Base-by-base conservation (phyloP, 2,329 filamentous ascomycete genomes). In the Penicillium sp. region DNA sequence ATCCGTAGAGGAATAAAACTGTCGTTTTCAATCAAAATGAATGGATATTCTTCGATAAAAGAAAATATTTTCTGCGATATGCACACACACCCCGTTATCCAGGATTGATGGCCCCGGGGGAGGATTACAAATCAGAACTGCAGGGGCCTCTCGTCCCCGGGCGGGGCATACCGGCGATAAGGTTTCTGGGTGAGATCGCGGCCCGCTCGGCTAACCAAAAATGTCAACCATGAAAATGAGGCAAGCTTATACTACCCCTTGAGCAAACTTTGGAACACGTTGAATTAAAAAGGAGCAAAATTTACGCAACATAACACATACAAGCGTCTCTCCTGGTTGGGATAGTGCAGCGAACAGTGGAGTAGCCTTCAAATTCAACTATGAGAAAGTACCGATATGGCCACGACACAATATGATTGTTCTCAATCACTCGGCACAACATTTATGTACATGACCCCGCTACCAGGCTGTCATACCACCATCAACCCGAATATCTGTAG, bases 131-230 rank as follows among this genome's bases (percentile, higher is more conserved):
- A 44, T 44, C 42, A 33, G 12, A 35, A 11, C 31, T 16, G 5
- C 5, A 12, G 22, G 22, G 22, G 22, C 31, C 31, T 33, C 31
- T 10, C 31, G 22, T 22, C 22, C 22, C 22, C 22, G 22, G 4
- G 22, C 22, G 22, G 22, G 14, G 2, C 31, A 35, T 58, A 65
- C 59, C 59, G 47, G 40, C 46, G 54, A 61, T 61, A 57, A 61
- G 53, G 60, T 65, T 64, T 44, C 9, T 38, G 25, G 14, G 22
- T 42, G 46, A 56, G 50, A 63, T 64, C 59, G 58, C 58, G 61
- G 62, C 57, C 59, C 62, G 62, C 56, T 59, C 62, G 57, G 57
- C 48, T 50, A 59, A 56, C 45, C 51, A 54, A 62, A 59, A 46
- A 56, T 59, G 57, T 55, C 52, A 56, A 62, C 56, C 55, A 51